Percentiles rank a stretch among this genome's conserved stretches.
These are phyloP conservation scores for Phytophthora cactorum DNA, from an alignment of 352 stramenopile genomes.

Conservation along the genomic window DNA sequence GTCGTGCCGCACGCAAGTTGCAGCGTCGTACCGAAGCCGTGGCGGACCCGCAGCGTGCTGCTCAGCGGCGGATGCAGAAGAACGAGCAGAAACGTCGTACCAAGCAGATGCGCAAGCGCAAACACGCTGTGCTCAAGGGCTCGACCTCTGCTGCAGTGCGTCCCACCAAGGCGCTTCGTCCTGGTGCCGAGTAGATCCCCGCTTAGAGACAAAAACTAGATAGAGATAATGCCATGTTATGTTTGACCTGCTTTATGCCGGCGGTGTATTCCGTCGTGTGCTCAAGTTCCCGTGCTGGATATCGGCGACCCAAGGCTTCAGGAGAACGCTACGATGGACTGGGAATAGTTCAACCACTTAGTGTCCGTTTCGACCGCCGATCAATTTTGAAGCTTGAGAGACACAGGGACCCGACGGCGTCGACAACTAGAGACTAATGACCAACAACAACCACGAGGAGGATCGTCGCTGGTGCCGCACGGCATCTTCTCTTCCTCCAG, in stretches of 20 bases:
- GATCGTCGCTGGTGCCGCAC: slow-evolving; percentile 24
- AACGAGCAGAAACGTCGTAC: slow-evolving; percentile 83
- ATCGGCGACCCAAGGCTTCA: neutral
- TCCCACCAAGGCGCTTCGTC: slow-evolving; percentile 64
- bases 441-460: slow-evolving; percentile 41
- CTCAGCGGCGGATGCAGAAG: slow-evolving; percentile 85
- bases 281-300: neutral
- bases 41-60: slow-evolving; percentile 72
- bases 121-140: slow-evolving; percentile 87
- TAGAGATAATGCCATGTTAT: slow-evolving; percentile 36
- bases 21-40: slow-evolving; percentile 84
- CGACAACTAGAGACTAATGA: slow-evolving; percentile 17
- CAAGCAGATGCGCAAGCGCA: slow-evolving; percentile 91
- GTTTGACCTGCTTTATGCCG: slow-evolving; percentile 22
- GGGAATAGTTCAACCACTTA: neutral
- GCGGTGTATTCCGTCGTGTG: slow-evolving; percentile 7
- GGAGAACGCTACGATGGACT: neutral
- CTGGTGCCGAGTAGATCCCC: slow-evolving; percentile 57
- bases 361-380: slow-evolving; percentile 14
- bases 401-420: neutral
- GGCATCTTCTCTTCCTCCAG: slow-evolving; percentile 16
- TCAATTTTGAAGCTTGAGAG: neutral
- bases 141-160: slow-evolving; percentile 65
- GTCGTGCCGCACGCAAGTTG: slow-evolving; percentile 74
- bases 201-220: slow-evolving; percentile 19